A percentile compares a stretch with the other conserved stretches of the same genome.
phyloP scores from a whole-genome alignment of 805 yeast species.

The Metschnikowia cubensis region DNA sequence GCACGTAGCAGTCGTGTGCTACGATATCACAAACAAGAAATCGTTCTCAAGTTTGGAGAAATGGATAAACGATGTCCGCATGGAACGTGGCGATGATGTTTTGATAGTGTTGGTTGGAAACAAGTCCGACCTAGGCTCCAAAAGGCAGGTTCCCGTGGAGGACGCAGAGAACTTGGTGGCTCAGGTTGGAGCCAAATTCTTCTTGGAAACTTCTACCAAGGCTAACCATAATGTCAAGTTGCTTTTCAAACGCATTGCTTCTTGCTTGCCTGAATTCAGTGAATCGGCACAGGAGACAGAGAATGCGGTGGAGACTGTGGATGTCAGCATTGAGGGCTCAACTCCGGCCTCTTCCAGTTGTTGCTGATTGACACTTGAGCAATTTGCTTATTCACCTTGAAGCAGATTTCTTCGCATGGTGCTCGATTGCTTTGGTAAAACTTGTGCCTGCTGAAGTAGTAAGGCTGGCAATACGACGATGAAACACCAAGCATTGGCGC shows the following conservation, averaged over 20 bases:
- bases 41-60: conserved; percentile 79
- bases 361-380: conserved; percentile 5
- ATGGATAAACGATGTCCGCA: conserved; percentile 93
- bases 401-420: background rate
- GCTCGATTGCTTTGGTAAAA: background rate
- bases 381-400: no score
- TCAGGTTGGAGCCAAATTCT: conserved; percentile 68
- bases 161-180: conserved; percentile 81
- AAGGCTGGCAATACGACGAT: background rate
- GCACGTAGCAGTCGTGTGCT: conserved; percentile 94
- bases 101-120: conserved; percentile 89
- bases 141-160: conserved; percentile 75
- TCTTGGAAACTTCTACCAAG: conserved; percentile 91
- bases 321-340: conserved; percentile 31
- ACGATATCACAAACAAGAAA: conserved; percentile 84
- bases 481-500: background rate
- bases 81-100: conserved; percentile 89
- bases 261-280: conserved; percentile 76
- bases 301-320: conserved; percentile 33
- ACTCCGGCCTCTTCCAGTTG: conserved; percentile 13
- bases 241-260: conserved; percentile 86
- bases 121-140: conserved; percentile 73
- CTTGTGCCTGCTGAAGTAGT: background rate
- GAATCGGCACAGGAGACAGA: conserved; percentile 17
- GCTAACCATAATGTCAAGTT: conserved; percentile 91